These are phyloP conservation scores for Euclidium syriacum DNA, from an alignment of 345 rosid genomes.

Conservation along the genomic window DNA sequence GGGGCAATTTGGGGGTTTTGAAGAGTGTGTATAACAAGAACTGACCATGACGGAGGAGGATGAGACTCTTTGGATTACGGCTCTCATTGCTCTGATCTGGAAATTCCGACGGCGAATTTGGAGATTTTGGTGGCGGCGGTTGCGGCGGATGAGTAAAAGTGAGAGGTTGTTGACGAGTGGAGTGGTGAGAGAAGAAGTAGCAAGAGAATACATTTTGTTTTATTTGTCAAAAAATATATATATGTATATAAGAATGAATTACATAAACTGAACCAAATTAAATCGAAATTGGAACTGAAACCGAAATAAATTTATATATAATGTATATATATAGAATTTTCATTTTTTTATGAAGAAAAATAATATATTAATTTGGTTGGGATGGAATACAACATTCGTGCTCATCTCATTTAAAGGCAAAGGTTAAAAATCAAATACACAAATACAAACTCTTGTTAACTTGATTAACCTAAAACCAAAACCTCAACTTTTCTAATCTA, in stretches of 20 bases:
- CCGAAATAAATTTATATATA: no score
- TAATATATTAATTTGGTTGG: no score
- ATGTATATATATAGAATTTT: no score
- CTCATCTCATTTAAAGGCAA: no score
- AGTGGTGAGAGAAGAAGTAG: conserved; percentile 13
- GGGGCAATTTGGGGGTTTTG: neutral
- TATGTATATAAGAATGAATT: neutral
- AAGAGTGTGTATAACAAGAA: neutral
- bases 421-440: no score
- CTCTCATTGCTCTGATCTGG: conserved; percentile 70
- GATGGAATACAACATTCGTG: no score
- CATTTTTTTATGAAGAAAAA: no score
- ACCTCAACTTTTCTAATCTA: no score
- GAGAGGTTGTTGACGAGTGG: conserved; percentile 16
- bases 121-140: neutral
- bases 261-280: neutral
- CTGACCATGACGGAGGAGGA: conserved; percentile 73
- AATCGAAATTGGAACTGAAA: no score
- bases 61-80: conserved; percentile 73
- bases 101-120: conserved; percentile 3
- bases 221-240: no score
- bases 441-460: no score
- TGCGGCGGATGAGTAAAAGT: conserved; percentile 16
- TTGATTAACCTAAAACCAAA: no score
- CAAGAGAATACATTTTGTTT: conserved; percentile 21